Percentiles rank a stretch among this genome's conserved stretches.
Evolutionary conservation across 768 basidiomycete species (phyloP).

Genomic region (Tylopilus cervinicoccineus): DNA sequence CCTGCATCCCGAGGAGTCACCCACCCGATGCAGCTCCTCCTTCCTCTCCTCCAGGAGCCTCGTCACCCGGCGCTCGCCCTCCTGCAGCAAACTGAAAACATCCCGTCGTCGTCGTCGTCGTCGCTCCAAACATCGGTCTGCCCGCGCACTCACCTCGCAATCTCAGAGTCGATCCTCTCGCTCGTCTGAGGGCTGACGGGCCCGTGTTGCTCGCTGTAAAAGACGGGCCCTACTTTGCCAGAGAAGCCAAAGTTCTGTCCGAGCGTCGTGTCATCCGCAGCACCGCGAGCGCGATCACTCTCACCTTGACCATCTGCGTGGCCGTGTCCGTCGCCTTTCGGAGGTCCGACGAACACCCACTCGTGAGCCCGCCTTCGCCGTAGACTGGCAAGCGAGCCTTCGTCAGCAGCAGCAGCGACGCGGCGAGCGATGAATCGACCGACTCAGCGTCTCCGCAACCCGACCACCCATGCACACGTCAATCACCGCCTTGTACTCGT

Average conservation of each 20-base stretch:
- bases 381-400: conserved; percentile 55
- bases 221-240: conserved; percentile 75
- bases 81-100: conserved; percentile 55
- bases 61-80: conserved; percentile 63
- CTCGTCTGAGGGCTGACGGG: conserved; percentile 70
- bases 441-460: conserved; percentile 88
- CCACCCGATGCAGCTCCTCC: conserved; percentile 72
- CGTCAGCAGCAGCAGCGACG: conserved; percentile 4
- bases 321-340: conserved; percentile 76
- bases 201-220: conserved; percentile 68
- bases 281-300: conserved; percentile 9
- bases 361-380: conserved; percentile 83
- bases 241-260: conserved; percentile 76
- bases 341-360: conserved; percentile 90
- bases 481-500: conserved; percentile 75
- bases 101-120: too few species aligned
- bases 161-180: conserved; percentile 86
- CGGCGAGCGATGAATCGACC: conserved; percentile 21
- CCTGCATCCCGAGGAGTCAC: conserved; percentile 13
- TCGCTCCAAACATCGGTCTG: background rate
- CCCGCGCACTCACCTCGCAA: conserved; percentile 56
- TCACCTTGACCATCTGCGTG: conserved; percentile 84
- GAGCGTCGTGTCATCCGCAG: background rate
- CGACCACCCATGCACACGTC: conserved; percentile 95
- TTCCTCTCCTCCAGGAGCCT: conserved; percentile 61